phyloP scores from a whole-genome alignment of 768 basidiomycete genomes.

The Suillus plorans region DNA sequence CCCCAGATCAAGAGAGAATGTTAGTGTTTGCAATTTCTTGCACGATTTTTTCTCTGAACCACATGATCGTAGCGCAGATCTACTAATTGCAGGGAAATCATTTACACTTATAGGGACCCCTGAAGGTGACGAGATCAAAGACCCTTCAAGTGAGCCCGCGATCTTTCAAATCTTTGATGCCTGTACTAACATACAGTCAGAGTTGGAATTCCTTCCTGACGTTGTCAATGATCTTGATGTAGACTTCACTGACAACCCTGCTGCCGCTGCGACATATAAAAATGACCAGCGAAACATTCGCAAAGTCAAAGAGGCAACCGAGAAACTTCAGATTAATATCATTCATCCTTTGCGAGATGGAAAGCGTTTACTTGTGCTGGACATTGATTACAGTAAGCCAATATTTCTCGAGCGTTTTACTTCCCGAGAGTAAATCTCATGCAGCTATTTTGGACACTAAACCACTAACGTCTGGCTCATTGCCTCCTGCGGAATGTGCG shows the following conservation, averaged over 20 bases:
- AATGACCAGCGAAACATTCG: constrained; percentile 81
- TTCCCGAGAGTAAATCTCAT: constrained; percentile 9
- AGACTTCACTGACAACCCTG: constrained; percentile 65
- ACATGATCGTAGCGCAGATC: constrained; percentile 45
- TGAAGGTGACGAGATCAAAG: constrained; percentile 82
- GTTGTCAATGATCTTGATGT: constrained; percentile 82
- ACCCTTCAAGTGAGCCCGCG: constrained; percentile 56
- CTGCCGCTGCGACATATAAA: constrained; percentile 56
- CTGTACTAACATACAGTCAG: constrained; percentile 30
- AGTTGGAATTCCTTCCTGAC: constrained; percentile 64
- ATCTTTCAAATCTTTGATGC: constrained; percentile 1
- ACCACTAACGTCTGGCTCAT: constrained; percentile 75
- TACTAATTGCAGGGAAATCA: constrained; percentile 65
- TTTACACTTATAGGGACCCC: constrained; percentile 88
- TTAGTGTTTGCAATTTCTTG: constrained; percentile 19
- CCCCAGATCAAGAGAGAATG: constrained; percentile 72
- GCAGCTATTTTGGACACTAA: constrained; percentile 83
- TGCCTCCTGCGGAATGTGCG: constrained; percentile 81
- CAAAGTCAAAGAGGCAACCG: constrained; percentile 72
- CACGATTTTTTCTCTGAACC: constrained; percentile 9
- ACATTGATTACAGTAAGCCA: constrained; percentile 80
- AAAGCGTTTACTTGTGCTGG: constrained; percentile 81
- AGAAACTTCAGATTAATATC: constrained; percentile 62
- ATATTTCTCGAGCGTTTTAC: not conserved
- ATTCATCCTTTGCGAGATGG: constrained; percentile 76